These are phyloP conservation scores for Calocybe gangraenosa DNA, from an alignment of 768 basidiomycete genomes.

Conservation along the genomic window DNA sequence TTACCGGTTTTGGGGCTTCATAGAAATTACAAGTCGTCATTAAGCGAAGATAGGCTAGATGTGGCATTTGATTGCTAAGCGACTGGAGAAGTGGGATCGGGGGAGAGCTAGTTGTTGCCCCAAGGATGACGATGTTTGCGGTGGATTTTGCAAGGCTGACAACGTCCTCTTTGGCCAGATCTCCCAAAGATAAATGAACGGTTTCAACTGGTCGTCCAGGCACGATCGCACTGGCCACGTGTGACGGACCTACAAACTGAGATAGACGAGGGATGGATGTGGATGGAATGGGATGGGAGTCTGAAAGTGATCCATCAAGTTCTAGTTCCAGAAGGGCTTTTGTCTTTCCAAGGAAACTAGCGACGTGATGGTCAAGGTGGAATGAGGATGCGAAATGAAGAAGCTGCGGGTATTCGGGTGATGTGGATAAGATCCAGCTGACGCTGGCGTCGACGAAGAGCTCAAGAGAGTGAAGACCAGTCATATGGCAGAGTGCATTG, in stretches of 20 bases:
- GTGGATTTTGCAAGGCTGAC: slow-evolving; percentile 46
- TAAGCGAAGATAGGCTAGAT: slow-evolving; percentile 63
- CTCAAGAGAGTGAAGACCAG: slow-evolving; percentile 52
- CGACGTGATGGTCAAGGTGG: slow-evolving; percentile 53
- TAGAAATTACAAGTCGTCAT: slow-evolving; percentile 53
- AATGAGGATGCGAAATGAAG: slow-evolving; percentile 57
- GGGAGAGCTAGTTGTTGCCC: slow-evolving; percentile 53
- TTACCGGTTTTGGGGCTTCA: slow-evolving; percentile 48
- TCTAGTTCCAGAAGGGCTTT: slow-evolving; percentile 56
- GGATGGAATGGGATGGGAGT: slow-evolving; percentile 33
- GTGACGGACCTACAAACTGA: slow-evolving; percentile 59
- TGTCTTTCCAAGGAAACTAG: slow-evolving; percentile 53
- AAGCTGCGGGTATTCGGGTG: slow-evolving; percentile 41
- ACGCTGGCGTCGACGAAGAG: slow-evolving; percentile 47
- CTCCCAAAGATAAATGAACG: slow-evolving; percentile 59
- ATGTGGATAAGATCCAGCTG: slow-evolving; percentile 49
- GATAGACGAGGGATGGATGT: slow-evolving; percentile 38
- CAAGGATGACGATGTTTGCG: slow-evolving; percentile 50
- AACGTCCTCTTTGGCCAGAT: slow-evolving; percentile 55
- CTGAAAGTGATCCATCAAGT: slow-evolving; percentile 36
- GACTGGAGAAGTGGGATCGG: slow-evolving; percentile 55
- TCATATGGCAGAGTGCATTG: slow-evolving; percentile 56
- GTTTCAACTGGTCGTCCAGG: slow-evolving; percentile 64
- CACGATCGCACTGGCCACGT: slow-evolving; percentile 50
- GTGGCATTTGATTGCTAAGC: slow-evolving; percentile 53